Evolutionary conservation across 768 basidiomycete species (phyloP).

Genomic region (Amyloporia xantha): DNA sequence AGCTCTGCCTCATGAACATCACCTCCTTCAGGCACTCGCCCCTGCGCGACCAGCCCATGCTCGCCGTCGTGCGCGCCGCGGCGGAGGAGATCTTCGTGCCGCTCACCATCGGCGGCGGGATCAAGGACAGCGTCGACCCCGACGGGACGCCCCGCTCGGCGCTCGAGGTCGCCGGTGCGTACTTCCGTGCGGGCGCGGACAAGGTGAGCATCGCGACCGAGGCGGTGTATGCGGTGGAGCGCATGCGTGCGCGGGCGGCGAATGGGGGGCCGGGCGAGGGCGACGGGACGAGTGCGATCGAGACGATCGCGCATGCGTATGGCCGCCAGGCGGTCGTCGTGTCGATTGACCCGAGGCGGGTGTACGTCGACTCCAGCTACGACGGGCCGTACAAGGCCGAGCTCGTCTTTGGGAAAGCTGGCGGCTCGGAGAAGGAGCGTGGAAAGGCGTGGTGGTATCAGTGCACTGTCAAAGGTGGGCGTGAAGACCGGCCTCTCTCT

Average conservation of each 20-base stretch:
- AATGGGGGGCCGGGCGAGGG: constrained; percentile 32
- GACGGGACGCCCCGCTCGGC: constrained; percentile 86
- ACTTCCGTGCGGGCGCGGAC: constrained; percentile 97
- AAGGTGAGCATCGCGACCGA: constrained; percentile 98
- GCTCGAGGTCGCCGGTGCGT: constrained; percentile 90
- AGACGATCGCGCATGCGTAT: constrained; percentile 84
- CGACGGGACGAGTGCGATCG: constrained; percentile 82
- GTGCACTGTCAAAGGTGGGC: constrained; percentile 93
- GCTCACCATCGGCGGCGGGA: constrained; percentile 97
- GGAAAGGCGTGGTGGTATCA: constrained; percentile 97
- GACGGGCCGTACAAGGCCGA: constrained; percentile 64
- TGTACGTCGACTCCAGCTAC: constrained; percentile 69
- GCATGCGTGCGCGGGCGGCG: constrained; percentile 42
- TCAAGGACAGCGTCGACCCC: constrained; percentile 92
- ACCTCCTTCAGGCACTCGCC: constrained; percentile 98
- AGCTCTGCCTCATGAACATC: constrained; percentile 97
- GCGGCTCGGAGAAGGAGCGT: constrained; percentile 46
- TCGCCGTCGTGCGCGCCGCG: constrained; percentile 86
- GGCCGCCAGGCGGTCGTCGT: constrained; percentile 98
- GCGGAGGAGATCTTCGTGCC: constrained; percentile 92
- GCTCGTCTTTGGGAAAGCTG: constrained; percentile 40
- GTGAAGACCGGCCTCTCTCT: constrained; percentile 76
- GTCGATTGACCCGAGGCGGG: constrained; percentile 88
- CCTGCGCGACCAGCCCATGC: constrained; percentile 95
- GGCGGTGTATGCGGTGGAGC: constrained; percentile 91